Evolutionary conservation across 75 land plant genomes (phyloP), one percentile per base, ranked within the genome.

Genomic region (Selaginella tamariscina): DNA sequence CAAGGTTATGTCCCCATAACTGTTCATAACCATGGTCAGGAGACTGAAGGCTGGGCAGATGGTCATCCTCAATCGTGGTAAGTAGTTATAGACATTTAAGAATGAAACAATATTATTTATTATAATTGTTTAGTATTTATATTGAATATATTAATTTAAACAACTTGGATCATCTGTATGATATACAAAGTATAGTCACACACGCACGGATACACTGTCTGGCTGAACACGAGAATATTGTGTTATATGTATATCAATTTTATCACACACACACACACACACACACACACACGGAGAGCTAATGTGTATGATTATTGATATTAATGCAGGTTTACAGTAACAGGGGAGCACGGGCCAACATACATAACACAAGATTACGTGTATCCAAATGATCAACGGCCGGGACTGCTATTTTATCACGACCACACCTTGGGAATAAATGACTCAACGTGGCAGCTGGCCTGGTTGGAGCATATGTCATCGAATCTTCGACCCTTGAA

Each of bases 1-100:
- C 2, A 20, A 2, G 54, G 72, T 1, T 71, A 71, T 24, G 73
- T 68, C 0, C 72, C 73, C 18, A 68, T 71, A 23, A 49, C 31
- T 9, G 9, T 49, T 2, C 54, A 49, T 49, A 11, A 11, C 11
- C 54, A 49, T 49, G 54, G 54, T 11, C 18, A 20, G 54, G 54
- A 49, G 20, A 20, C 20, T 49, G 18, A 11, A 33, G 67, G 73
- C 73, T 9, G n/a, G 23, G 66, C 24, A 15, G 73, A 71, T 57
- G 73, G 73, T 18, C 44, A 71, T 44, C 73, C 72, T 5, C 56
- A 71, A 22, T 33, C 72, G 1, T 71, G 72, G 72, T 71, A n/a
- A n/a, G n/a, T n/a, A n/a, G n/a, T n/a, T n/a, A n/a, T n/a, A n/a
- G n/a, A n/a, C n/a, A n/a, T n/a, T n/a, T n/a, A n/a, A n/a, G n/a